A percentile compares a stretch with the other conserved stretches of the same genome.
Conservation (phyloP, 371 early-diverging fungal species). For the Mucor circinelloides region DNA sequence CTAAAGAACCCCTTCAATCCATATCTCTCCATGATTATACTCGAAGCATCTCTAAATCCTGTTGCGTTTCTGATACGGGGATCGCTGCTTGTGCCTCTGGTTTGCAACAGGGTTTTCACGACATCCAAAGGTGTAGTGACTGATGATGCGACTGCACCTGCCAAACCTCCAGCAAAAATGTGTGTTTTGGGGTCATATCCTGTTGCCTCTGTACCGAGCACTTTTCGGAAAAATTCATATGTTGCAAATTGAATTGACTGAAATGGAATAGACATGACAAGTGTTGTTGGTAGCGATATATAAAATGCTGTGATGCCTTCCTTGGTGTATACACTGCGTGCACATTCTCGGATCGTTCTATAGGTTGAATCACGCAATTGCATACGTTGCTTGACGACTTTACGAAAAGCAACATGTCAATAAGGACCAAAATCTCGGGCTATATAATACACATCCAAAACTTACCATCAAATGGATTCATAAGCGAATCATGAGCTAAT, state of each 20-base stretch:
- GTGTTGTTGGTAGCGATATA: conserved; percentile 91
- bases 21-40: conserved; percentile 73
- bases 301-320: conserved; percentile 94
- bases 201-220: conserved; percentile 70
- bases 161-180: conserved; percentile 84
- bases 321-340: conserved; percentile 57
- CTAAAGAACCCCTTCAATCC: conserved; percentile 82
- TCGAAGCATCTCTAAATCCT: conserved; percentile 74
- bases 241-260: conserved; percentile 91
- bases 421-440: conserved; percentile 40
- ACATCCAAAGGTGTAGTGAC: conserved; percentile 95
- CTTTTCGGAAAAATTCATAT: conserved; percentile 80
- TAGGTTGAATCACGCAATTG: conserved; percentile 78
- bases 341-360: conserved; percentile 72
- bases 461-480: conserved; percentile 94
- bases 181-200: conserved; percentile 87
- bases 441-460: conserved; percentile 29
- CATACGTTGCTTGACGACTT: conserved; percentile 97
- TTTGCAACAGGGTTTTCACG: conserved; percentile 91
- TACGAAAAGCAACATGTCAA: neutral
- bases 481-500: conserved; percentile 83
- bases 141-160: conserved; percentile 89
- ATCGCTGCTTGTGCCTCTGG: conserved; percentile 77
- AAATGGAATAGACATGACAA: conserved; percentile 93
- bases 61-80: conserved; percentile 65